phyloP scores from a whole-genome alignment of 1,284 basidiomycete species.

The Tetrapyrgos nigripes region DNA sequence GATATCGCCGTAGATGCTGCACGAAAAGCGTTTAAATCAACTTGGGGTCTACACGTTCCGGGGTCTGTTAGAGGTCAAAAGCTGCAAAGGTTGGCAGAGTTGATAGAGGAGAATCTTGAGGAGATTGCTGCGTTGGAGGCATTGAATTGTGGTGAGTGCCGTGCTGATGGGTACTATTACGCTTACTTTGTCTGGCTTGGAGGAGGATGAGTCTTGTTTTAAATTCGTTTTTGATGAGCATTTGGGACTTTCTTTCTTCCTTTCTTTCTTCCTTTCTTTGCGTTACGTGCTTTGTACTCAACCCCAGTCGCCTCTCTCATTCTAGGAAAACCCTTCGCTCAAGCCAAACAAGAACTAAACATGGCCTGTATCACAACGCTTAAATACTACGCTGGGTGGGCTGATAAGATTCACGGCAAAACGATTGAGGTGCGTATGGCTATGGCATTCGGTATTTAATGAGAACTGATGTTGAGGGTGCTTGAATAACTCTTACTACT shows the following conservation, averaged over 20 bases:
- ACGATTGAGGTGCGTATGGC: constrained; percentile 46
- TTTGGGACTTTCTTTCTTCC: too few species aligned
- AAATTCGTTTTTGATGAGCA: constrained; percentile 41
- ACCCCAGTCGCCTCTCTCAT: neutral
- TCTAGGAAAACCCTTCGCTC: constrained; percentile 57
- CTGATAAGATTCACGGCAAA: too few species aligned
- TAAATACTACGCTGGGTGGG: constrained; percentile 53
- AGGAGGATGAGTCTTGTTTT: too few species aligned
- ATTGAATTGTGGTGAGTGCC: constrained; percentile 58
- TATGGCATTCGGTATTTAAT: neutral
- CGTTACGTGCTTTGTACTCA: neutral
- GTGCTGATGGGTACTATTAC: constrained; percentile 25
- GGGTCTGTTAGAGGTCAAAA: constrained; percentile 63
- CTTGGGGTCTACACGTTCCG: constrained; percentile 61
- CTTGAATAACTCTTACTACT: neutral
- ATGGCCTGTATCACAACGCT: constrained; percentile 49
- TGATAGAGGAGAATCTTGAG: constrained; percentile 68
- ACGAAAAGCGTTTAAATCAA: constrained; percentile 64
- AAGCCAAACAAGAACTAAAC: constrained; percentile 62
- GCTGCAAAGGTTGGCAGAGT: constrained; percentile 63
- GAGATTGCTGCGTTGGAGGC: constrained; percentile 69
- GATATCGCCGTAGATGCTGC: constrained; percentile 78
- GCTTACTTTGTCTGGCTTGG: constrained; percentile 67
- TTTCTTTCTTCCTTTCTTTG: too few species aligned
- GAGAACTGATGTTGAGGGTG: too few species aligned